Base-by-base conservation (phyloP, 192 early-diverging fungal species). In the Backusella sp. region DNA sequence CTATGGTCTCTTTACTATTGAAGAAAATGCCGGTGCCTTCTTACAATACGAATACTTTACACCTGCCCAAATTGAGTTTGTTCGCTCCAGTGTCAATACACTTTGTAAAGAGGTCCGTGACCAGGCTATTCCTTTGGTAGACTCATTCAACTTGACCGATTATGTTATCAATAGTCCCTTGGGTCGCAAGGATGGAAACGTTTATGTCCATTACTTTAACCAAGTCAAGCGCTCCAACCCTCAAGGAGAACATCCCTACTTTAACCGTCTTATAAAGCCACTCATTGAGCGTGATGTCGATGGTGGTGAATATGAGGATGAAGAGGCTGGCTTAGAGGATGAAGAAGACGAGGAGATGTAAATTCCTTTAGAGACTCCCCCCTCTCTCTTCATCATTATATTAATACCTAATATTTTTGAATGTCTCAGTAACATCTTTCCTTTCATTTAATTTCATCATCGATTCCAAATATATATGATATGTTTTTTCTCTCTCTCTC, bases 151-250 rank as follows among this genome's bases (percentile, higher is more conserved):
- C 76, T 93, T 92, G 86, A 87, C 91, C 9, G 96, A 97, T 81
- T 96, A 93, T 80, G 90, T 97, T 36, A 84, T 97, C 78, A 96
- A 94, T 86, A 94, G 94, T 66, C 96, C 96, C 26, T 80, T 97
- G 34, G 96, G 96, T 49, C 87, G 92, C 44, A 90, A 87, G 77
- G 95, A 96, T 66, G 96, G 96, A 73, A 88, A 96, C 78, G 90
- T 95, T 17, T 96, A 94, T 80, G 91, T 88, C 52, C 86, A 91
- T 74, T 97, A 97, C 92, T 96, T 95, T 88, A 89, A 90, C 71
- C 86, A 91, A 34, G 94, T 97, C 62, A 92, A 91, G 72, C 79
- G 83, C 73, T 91, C 91, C 77, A 93, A 96, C 85, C 92, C 93
- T 62, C 79, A 84, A 23, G 78, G 80, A 56, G 86, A 89, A 28